These are phyloP conservation scores for Clathrus columnatus DNA, from an alignment of 768 basidiomycete species.

Conservation along the genomic window DNA sequence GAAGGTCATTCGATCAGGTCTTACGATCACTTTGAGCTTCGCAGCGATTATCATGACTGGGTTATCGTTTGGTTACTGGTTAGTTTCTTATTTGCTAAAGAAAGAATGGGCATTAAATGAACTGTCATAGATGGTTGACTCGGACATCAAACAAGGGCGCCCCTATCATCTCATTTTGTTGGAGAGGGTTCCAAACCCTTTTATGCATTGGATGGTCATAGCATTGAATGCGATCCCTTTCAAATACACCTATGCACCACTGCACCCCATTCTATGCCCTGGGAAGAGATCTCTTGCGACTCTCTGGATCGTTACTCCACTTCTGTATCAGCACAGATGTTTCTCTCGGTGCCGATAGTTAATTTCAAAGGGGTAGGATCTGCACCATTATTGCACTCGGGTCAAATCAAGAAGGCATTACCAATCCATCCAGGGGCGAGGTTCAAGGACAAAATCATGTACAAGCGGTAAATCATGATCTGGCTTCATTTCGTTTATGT, in stretches of 20 bases:
- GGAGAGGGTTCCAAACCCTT: constrained; percentile 98
- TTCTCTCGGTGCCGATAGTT: constrained; percentile 88
- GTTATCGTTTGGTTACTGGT: constrained; percentile 90
- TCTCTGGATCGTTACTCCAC: constrained; percentile 53
- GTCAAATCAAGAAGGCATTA: constrained; percentile 93
- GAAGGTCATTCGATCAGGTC: constrained; percentile 87
- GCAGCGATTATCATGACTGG: constrained; percentile 80
- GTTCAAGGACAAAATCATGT: constrained; percentile 94
- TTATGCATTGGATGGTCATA: constrained; percentile 97
- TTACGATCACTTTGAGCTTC: constrained; percentile 88
- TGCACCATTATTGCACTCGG: constrained; percentile 90
- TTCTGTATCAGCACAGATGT: constrained; percentile 93
- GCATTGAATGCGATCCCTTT: constrained; percentile 98
- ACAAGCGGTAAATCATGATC: constrained; percentile 68
- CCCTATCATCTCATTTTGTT: constrained; percentile 92
- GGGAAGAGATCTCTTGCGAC: constrained; percentile 84
- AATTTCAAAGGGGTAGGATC: constrained; percentile 97
- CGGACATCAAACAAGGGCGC: constrained; percentile 94
- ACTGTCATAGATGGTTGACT: constrained; percentile 90
- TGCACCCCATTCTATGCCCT: constrained; percentile 97
- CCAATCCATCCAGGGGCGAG: constrained; percentile 94
- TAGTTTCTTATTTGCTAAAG: constrained; percentile 82
- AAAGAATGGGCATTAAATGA: constrained; percentile 89
- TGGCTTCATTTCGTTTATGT: background rate
- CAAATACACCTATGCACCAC: constrained; percentile 99